A percentile compares a stretch with the other conserved stretches of the same genome.
These are phyloP conservation scores for Triangularia verruculosa DNA, from an alignment of 2,329 filamentous ascomycete species.

Conservation along the genomic window DNA sequence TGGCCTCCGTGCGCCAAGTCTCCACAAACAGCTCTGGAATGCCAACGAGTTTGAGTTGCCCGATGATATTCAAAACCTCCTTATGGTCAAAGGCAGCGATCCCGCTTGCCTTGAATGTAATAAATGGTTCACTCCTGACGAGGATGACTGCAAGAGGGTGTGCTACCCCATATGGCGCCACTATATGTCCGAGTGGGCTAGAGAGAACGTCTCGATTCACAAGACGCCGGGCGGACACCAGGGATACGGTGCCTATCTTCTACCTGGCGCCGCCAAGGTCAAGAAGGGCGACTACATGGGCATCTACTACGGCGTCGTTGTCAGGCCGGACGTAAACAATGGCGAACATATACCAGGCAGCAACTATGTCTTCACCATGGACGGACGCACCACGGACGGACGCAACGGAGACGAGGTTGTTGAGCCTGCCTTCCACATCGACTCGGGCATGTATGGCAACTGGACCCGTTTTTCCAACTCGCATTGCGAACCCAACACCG, in stretches of 20 bases:
- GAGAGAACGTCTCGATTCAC: background rate
- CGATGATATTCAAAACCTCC: background rate
- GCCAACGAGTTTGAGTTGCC: background rate
- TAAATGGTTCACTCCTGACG: background rate
- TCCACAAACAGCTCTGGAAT: background rate
- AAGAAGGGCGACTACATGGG: background rate
- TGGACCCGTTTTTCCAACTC: conserved; percentile 27
- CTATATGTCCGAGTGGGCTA: background rate
- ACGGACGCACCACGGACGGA: background rate
- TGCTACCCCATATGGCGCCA: background rate
- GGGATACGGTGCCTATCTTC: background rate
- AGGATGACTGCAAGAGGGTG: background rate
- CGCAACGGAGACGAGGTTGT: too few species aligned
- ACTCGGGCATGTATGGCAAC: conserved; percentile 19
- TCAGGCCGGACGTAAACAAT: background rate
- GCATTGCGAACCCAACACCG: conserved; percentile 21
- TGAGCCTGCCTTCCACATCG: background rate
- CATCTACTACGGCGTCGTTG: background rate
- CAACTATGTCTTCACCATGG: background rate
- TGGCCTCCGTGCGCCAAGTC: background rate
- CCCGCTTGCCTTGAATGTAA: background rate
- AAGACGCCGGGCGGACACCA: background rate
- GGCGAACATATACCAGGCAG: background rate
- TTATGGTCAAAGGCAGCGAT: background rate
- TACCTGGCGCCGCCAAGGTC: background rate